Percentiles rank a stretch among this genome's conserved stretches.
These are phyloP conservation scores for Daldinia decipiens DNA, from an alignment of 495 filamentous ascomycete species.

Conservation along the genomic window DNA sequence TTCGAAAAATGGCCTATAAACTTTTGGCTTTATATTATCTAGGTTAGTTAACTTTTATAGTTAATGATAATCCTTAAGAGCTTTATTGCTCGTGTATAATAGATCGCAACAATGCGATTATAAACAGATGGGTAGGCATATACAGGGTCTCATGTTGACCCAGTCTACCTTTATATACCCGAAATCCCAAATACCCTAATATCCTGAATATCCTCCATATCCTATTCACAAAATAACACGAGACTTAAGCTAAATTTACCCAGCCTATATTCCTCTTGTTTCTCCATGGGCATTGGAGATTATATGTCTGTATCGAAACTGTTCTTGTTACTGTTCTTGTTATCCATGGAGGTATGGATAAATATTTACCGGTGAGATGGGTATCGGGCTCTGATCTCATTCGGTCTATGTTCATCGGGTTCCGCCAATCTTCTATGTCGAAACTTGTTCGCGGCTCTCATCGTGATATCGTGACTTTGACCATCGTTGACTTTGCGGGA, in stretches of 20 bases:
- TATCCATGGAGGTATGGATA: conserved; percentile 7
- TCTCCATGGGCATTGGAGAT: not conserved
- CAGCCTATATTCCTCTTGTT: not conserved
- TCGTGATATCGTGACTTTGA: not conserved
- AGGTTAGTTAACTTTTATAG: not conserved
- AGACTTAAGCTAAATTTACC: not conserved
- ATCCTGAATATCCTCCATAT: not conserved
- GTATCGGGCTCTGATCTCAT: not conserved
- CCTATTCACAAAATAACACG: not conserved
- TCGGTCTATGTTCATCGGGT: not conserved
- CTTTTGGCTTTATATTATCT: not conserved
- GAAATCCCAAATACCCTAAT: not conserved
- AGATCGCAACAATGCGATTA: not conserved
- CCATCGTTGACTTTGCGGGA: not conserved
- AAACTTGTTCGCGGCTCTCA: not conserved
- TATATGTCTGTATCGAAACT: conserved; percentile 2
- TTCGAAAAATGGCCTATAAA: not conserved
- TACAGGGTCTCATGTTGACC: not conserved
- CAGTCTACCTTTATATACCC: conserved; percentile 2
- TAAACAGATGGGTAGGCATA: not conserved
- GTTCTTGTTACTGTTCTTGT: conserved; percentile 8
- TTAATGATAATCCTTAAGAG: not conserved
- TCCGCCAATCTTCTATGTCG: not conserved
- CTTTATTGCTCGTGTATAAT: not conserved
- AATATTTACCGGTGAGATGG: not conserved